phyloP scores from a whole-genome alignment of 2,329 filamentous ascomycete genomes.

The Phaeoacremonium minimum region DNA sequence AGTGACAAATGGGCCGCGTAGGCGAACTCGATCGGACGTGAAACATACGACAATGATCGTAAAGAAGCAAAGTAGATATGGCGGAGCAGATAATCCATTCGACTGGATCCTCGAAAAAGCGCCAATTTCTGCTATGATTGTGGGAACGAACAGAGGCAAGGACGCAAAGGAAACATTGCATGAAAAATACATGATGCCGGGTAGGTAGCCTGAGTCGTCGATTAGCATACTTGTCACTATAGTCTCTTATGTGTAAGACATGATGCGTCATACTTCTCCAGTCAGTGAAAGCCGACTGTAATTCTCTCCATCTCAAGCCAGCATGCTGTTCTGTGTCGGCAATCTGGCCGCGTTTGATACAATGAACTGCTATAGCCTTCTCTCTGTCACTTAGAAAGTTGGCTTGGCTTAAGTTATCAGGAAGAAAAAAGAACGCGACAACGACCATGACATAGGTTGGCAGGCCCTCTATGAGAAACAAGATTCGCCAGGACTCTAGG shows the following conservation, averaged over 20 bases:
- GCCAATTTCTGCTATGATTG: slow-evolving; percentile 27
- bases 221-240: too few species aligned
- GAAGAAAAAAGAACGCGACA: slow-evolving; percentile 35
- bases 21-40: slow-evolving; percentile 26
- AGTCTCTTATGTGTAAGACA: too few species aligned
- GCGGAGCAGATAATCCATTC: slow-evolving; percentile 31
- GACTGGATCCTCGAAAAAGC: slow-evolving; percentile 24
- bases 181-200: slow-evolving; percentile 30
- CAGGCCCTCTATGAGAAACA: slow-evolving; percentile 42
- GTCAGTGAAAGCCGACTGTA: slow-evolving; percentile 13
- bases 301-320: slow-evolving; percentile 11
- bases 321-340: slow-evolving; percentile 13
- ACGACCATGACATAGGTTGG: slow-evolving; percentile 34
- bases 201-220: too few species aligned
- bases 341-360: slow-evolving; percentile 13
- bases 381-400: slow-evolving; percentile 28
- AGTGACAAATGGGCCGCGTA: slow-evolving; percentile 32
- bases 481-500: slow-evolving; percentile 28
- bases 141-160: slow-evolving; percentile 23
- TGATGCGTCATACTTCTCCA: too few species aligned
- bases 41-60: slow-evolving; percentile 27
- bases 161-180: slow-evolving; percentile 24
- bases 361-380: slow-evolving; percentile 15
- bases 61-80: slow-evolving; percentile 33
- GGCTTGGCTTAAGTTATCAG: slow-evolving; percentile 24